These are phyloP conservation scores for Plasmodium falciparum DNA, from an alignment of 169 alveolate species.

Conservation along the genomic window DNA sequence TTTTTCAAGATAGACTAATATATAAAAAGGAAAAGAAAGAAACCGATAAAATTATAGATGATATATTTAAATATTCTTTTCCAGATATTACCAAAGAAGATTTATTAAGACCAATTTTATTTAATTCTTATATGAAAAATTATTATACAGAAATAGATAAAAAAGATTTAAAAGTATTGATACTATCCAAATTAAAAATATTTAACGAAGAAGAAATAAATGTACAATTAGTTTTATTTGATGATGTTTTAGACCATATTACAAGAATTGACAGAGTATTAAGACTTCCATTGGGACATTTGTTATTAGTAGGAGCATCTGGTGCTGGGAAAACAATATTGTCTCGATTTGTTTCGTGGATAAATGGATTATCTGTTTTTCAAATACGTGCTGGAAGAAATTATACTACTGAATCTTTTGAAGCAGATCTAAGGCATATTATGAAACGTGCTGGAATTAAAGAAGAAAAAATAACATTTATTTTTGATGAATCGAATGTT, in stretches of 20 bases:
- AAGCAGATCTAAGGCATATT: constrained; percentile 96
- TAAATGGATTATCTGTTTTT: constrained; percentile 95
- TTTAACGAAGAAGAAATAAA: constrained; percentile 97
- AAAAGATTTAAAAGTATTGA: constrained; percentile 90
- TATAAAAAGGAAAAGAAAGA: constrained; percentile 93
- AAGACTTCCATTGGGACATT: constrained; percentile 98
- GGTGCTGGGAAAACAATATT: constrained; percentile 97
- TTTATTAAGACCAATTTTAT: constrained; percentile 90
- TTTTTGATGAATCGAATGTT: constrained; percentile 98
- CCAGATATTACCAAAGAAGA: constrained; percentile 77
- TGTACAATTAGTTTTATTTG: constrained; percentile 95
- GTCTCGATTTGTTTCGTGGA: constrained; percentile 97
- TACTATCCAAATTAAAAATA: constrained; percentile 87
- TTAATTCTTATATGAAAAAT: constrained; percentile 86
- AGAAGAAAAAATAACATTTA: constrained; percentile 97
- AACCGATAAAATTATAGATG: constrained; percentile 94
- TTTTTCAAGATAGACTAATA: constrained; percentile 97
- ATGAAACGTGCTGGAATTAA: constrained; percentile 98
- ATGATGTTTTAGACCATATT: constrained; percentile 96
- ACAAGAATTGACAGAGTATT: constrained; percentile 97
- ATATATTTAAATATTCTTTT: constrained; percentile 85
- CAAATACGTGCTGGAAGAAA: constrained; percentile 97
- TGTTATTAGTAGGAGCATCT: constrained; percentile 97
- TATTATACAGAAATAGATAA: constrained; percentile 85
- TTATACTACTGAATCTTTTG: constrained; percentile 95